phyloP scores from a whole-genome alignment of 2,329 filamentous ascomycete species.

The Sporothrix pallida region DNA sequence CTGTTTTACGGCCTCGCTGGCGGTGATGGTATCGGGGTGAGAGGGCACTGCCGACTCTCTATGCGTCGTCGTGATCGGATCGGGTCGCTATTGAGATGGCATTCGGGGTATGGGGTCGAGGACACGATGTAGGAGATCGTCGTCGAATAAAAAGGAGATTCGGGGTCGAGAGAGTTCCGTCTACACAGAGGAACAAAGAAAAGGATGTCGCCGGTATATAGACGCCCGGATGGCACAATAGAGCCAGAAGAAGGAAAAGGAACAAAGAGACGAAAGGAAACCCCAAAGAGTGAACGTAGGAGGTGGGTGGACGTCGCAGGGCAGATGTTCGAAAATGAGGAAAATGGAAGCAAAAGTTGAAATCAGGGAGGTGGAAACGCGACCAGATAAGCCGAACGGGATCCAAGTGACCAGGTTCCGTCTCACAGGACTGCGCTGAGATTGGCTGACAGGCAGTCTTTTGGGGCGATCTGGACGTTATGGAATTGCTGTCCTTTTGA shows the following conservation, averaged over 20 bases:
- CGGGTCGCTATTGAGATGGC: neutral
- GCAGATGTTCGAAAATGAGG: slow-evolving; percentile 19
- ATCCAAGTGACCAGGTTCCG: slow-evolving; percentile 2
- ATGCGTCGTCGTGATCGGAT: slow-evolving; percentile 7
- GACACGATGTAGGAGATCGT: slow-evolving; percentile 1
- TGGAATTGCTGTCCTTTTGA: slow-evolving; percentile 17
- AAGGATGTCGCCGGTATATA: neutral
- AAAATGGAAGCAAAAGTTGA: slow-evolving; percentile 22
- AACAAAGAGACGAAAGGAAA: neutral
- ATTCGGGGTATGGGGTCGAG: neutral
- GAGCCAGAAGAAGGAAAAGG: neutral
- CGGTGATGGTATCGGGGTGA: neutral
- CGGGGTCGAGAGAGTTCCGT: neutral
- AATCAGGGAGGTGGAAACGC: slow-evolving; percentile 25
- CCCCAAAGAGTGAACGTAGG: neutral
- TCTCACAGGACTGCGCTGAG: neutral
- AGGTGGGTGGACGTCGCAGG: neutral
- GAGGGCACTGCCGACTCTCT: neutral
- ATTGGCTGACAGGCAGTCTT: slow-evolving; percentile 14
- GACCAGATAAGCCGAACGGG: slow-evolving; percentile 27
- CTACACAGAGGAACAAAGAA: neutral
- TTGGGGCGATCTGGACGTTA: slow-evolving; percentile 3
- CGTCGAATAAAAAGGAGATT: neutral
- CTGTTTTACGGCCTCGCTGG: neutral
- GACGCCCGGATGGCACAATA: neutral